Evolutionary conservation across 2,329 filamentous ascomycete species (phyloP).

Genomic region (Penicillium digitatum): DNA sequence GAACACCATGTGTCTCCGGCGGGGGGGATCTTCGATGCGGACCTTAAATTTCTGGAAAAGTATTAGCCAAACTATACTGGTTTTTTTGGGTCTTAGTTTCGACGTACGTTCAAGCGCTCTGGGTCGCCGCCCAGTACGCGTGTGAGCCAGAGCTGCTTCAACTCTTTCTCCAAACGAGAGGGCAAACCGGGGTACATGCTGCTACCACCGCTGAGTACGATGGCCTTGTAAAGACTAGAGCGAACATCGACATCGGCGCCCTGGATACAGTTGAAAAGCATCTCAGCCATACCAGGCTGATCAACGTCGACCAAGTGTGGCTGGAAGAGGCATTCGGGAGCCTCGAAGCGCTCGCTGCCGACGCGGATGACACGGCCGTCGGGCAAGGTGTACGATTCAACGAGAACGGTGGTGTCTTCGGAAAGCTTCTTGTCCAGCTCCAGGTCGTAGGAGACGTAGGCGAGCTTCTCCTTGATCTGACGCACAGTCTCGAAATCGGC

Average conservation of each 20-base stretch:
- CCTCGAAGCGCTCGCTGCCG: conserved; percentile 95
- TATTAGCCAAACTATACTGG: conserved; percentile 6
- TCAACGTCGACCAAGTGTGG: conserved; percentile 97
- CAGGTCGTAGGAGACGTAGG: conserved; percentile 97
- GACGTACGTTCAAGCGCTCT: conserved; percentile 69
- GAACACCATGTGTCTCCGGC: conserved; percentile 99
- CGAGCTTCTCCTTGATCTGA: conserved; percentile 99
- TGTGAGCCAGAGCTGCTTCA: conserved; percentile 98
- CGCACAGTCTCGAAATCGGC: conserved; percentile 98
- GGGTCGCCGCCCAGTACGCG: conserved; percentile 86
- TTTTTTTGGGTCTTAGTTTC: neutral
- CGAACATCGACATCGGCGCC: conserved; percentile 92
- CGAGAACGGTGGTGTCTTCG: conserved; percentile 94
- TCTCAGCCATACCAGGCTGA: conserved; percentile 92
- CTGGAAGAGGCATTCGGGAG: conserved; percentile 96
- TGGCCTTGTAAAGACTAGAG: conserved; percentile 90
- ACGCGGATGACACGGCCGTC: conserved; percentile 95
- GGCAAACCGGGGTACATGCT: conserved; percentile 99
- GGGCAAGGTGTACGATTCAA: conserved; percentile 95
- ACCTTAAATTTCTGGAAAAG: conserved; percentile 87
- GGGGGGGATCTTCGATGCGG: conserved; percentile 93
- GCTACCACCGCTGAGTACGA: conserved; percentile 92
- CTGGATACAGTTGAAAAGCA: conserved; percentile 98
- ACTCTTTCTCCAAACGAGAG: conserved; percentile 91
- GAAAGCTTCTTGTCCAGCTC: conserved; percentile 93